phyloP scores from a whole-genome alignment of 2,329 filamentous ascomycete genomes.

The Sporothrix inflata region DNA sequence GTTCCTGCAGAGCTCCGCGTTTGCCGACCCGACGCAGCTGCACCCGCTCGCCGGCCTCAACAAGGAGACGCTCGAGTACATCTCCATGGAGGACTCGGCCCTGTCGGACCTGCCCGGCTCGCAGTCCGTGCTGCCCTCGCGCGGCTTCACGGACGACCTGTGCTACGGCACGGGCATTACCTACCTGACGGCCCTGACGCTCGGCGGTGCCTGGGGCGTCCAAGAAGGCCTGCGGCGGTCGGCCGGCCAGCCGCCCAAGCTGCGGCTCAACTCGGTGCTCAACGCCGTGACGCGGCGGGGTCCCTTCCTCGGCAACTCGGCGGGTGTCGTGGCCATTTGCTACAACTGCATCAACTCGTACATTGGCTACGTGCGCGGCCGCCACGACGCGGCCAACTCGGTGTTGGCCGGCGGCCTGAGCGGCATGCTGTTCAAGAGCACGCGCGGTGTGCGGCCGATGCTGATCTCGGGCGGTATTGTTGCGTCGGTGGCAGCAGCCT shows the following conservation, averaged over 20 bases:
- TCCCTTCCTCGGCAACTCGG: constrained; percentile 94
- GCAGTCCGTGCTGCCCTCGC: constrained; percentile 86
- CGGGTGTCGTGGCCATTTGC: constrained; percentile 90
- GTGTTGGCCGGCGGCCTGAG: constrained; percentile 82
- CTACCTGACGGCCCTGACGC: constrained; percentile 81
- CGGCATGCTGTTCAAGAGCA: constrained; percentile 96
- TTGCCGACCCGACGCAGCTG: constrained; percentile 84
- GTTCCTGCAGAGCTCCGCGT: constrained; percentile 76
- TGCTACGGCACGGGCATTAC: constrained; percentile 97
- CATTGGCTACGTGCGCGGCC: constrained; percentile 76
- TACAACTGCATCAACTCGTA: constrained; percentile 93
- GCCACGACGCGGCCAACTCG: constrained; percentile 89
- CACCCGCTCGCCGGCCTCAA: constrained; percentile 94
- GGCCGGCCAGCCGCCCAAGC: constrained; percentile 78
- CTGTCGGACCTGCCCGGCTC: constrained; percentile 84
- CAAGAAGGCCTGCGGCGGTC: constrained; percentile 84
- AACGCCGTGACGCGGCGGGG: constrained; percentile 93
- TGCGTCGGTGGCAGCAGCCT: constrained; percentile 78
- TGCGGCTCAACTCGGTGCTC: constrained; percentile 89
- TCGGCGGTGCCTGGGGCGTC: constrained; percentile 91
- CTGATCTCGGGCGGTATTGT: constrained; percentile 91
- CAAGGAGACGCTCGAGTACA: constrained; percentile 90
- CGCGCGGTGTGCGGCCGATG: constrained; percentile 86
- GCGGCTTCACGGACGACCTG: constrained; percentile 96
- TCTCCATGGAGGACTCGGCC: constrained; percentile 88